Evolutionary conservation across 352 stramenopile species (phyloP), one percentile per base, ranked within the genome.

Genomic region (Pythium coloratum): DNA sequence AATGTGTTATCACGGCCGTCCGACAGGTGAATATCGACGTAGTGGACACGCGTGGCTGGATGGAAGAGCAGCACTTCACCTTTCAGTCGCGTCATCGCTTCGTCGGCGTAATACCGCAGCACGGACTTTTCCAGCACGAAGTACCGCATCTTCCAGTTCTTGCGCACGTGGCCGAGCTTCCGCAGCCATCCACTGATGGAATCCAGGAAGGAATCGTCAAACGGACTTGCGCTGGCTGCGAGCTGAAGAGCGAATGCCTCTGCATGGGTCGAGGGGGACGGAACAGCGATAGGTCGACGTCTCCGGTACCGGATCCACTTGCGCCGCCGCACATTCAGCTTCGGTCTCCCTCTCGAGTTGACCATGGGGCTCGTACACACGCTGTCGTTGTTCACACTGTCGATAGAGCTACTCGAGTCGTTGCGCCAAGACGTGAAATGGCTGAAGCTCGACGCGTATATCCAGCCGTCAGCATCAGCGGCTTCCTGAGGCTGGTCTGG

Each of bases 51-150:
- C 10, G 82, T 80, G 10, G 85, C 77, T 32, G 84, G 84, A 62
- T 92, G 84, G 64, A 92, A 92, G 0, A 92, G 76, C 58, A 92
- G 71, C 66, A 92, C 84, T 67, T 92, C 84, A 14, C 84, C 84
- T 62, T 90, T 90, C 1, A 92, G 73, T 30, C 81, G 78, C 16
- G 75, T 69, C 63, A 74, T 80, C 0, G 65, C 72, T 3, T 81
- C 75, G 38, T 92, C 82, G 0, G 76, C 67, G 65, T 89, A 92
- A 42, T 92, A 92, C 18, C 80, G 76, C 57, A 92, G 55, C 1
- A 92, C 75, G 0, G 82, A 91, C 33, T 82, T 83, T 32, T 89
- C 73, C 28, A 92, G 62, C 28, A 92, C 84, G 64, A 92, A 92
- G 62, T 86, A 92, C 10, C 84, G 80, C 26, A 71, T 67, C 57